These are phyloP conservation scores for Trichoderma simmonsii DNA, from an alignment of 2,329 filamentous ascomycete species.

Conservation along the genomic window DNA sequence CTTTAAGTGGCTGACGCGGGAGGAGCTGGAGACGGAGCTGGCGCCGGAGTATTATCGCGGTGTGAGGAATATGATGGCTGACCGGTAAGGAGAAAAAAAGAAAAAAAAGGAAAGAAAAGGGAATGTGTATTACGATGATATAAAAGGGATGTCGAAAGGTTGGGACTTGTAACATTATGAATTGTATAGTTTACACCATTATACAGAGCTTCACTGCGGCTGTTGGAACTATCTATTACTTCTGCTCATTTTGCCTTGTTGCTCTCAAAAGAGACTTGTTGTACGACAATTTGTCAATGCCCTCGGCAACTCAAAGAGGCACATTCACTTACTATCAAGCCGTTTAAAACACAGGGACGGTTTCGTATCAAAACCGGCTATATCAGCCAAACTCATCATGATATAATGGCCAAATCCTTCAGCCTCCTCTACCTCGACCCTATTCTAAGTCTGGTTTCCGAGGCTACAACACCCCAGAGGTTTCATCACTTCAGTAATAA, in stretches of 20 bases:
- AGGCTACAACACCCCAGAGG: not conserved
- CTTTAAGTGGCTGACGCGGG: constrained; percentile 89
- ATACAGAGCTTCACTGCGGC: constrained; percentile 28
- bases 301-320: not conserved
- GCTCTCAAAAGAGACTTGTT: not conserved
- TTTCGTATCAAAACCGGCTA: not conserved
- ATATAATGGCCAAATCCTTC: not conserved
- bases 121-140: not conserved
- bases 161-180: constrained; percentile 15
- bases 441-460: not conserved
- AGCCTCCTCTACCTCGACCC: not conserved
- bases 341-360: not conserved
- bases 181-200: constrained; percentile 17
- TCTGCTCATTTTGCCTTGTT: not conserved
- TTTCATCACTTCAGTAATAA: not conserved
- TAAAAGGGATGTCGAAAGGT: not conserved
- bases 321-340: not conserved
- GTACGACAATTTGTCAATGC: not conserved
- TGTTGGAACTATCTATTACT: constrained; percentile 29
- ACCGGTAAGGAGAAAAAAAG: constrained; percentile 55
- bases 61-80: constrained; percentile 79
- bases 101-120: not conserved
- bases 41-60: constrained; percentile 66
- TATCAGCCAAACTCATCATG: not conserved
- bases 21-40: constrained; percentile 73